These are phyloP conservation scores for Firmiana major DNA, from an alignment of 345 rosid genomes.

Conservation along the genomic window DNA sequence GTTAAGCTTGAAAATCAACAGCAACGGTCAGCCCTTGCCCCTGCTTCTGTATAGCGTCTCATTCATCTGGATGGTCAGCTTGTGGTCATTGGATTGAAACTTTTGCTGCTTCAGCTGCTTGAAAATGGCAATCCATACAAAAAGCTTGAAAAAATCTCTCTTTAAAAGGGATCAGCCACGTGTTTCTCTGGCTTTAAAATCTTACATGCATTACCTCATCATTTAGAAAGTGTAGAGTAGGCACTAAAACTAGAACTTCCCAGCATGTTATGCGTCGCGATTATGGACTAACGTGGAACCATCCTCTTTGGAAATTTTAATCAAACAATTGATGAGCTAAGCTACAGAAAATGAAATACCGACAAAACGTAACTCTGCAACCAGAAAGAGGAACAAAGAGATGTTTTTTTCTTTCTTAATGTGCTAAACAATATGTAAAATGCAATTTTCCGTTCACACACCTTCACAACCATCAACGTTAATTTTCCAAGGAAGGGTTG, in stretches of 20 bases:
- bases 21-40: neutral
- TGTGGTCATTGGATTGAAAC: neutral
- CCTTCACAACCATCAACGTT: neutral
- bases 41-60: neutral
- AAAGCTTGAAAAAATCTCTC: neutral
- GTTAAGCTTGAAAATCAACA: neutral
- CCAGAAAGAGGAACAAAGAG: neutral
- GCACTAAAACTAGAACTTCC: neutral
- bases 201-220: neutral
- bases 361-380: neutral
- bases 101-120: neutral
- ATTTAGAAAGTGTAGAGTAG: neutral
- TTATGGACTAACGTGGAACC: neutral
- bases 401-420: neutral
- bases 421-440: neutral
- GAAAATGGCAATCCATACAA: neutral
- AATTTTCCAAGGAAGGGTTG: neutral
- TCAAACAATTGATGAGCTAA: neutral
- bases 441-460: neutral
- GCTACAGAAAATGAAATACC: neutral
- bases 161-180: neutral
- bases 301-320: neutral
- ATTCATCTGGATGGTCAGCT: neutral
- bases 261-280: neutral
- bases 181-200: neutral